Evolutionary conservation across 176 grass and related monocot species (phyloP).

Genomic region (Zea luxurians): DNA sequence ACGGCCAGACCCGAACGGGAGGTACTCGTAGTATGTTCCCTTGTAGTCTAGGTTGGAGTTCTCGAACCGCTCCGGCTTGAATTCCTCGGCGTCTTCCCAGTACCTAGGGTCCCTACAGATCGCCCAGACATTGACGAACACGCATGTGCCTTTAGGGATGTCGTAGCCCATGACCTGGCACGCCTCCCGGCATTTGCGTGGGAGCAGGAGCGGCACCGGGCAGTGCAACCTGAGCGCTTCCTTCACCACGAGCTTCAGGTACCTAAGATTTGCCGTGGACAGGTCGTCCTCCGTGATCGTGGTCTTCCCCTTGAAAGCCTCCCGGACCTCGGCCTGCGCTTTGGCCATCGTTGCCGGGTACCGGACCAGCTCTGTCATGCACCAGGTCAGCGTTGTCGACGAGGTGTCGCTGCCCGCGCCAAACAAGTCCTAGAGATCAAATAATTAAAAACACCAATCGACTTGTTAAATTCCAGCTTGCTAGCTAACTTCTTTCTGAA

Average conservation of each 20-base stretch:
- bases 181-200: not conserved
- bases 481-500: no score
- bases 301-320: conserved; percentile 10
- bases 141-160: not conserved
- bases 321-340: not conserved
- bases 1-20: conserved; percentile 28
- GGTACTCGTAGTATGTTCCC: not conserved
- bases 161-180: conserved; percentile 27
- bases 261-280: not conserved
- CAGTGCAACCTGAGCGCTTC: conserved; percentile 21
- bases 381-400: not conserved
- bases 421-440: conserved; percentile 7
- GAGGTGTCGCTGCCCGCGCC: conserved; percentile 24
- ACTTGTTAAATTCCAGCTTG: no score
- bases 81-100: conserved; percentile 11
- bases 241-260: conserved; percentile 15
- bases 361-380: not conserved
- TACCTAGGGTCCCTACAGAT: not conserved
- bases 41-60: not conserved
- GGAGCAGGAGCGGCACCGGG: not conserved
- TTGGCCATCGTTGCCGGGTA: not conserved
- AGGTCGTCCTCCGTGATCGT: not conserved
- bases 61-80: conserved; percentile 8
- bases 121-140: conserved; percentile 14
- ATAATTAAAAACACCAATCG: not conserved